Evolutionary conservation across 2,329 filamentous ascomycete species (phyloP), one percentile per base, ranked within the genome.

Genomic region (Didymosphaeria variabile): DNA sequence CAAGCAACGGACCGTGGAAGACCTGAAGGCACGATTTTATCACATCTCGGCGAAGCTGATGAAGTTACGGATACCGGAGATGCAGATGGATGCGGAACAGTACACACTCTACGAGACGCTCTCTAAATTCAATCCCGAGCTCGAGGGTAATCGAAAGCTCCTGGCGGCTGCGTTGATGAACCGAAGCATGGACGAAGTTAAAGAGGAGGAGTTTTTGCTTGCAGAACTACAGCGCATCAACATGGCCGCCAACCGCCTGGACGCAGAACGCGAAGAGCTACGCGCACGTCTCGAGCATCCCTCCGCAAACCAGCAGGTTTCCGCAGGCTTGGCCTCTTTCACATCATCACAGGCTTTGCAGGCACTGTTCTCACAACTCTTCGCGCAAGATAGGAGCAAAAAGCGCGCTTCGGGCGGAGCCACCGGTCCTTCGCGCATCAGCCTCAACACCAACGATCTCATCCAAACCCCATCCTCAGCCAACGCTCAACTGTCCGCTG

Each of bases 171-270:
- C 90, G 53, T 88, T 94, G 50, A 86, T 98, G 66, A 88, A 89
- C 51, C 88, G 95, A 44, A 91, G 90, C 9, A 90, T 89, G 64
- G 93, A 97, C 65, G 94, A 99, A 79, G 91, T 94, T 29, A 89
- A 92, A 64, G 95, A 99, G 77, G 95, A 99, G 79, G 91, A 96
- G 70, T 90, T 92, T 36, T 82, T 99, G 2, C 85, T 99, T 19
- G 86, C 94, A 60, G 95, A 99, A 75, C 87, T 99, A 58, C 93
- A 96, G 73, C 90, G 95, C 61, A 98, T 99, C 67, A 87, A 97
- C 72, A 90, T 91, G 64, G 89, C 93, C 62, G 92, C 94, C 66
- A 91, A 95, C 68, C 89, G 88, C 59, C 90, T 98, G 73, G 92
- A 96, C 74, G 90, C 92, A 67, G 93, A 97, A 75, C 90, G 95